Evolutionary conservation across 345 rosid genomes (phyloP).

Genomic region (Leavenworthia alabamica): DNA sequence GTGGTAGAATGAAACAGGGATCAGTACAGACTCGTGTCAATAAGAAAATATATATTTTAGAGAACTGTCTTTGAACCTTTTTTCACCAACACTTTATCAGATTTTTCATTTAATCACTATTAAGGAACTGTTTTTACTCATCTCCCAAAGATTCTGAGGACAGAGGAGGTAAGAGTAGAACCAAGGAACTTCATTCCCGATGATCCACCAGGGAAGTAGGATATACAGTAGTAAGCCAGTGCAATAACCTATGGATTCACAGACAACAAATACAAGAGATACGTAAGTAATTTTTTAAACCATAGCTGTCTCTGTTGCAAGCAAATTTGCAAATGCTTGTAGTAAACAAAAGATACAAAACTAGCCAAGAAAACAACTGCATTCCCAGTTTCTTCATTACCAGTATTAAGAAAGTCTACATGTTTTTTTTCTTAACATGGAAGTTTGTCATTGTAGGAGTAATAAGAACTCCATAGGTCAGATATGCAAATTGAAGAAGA

Average conservation of each 20-base stretch:
- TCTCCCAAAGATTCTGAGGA: slow-evolving; percentile 27
- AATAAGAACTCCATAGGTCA: too few relatives aligned
- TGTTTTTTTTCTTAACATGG: too few relatives aligned
- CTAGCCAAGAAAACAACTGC: background rate
- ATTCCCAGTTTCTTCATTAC: too few relatives aligned
- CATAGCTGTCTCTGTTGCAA: background rate
- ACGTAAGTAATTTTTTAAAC: too few relatives aligned
- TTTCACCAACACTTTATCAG: too few relatives aligned
- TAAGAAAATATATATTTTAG: too few relatives aligned
- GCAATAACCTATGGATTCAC: slow-evolving; percentile 38
- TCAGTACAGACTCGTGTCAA: too few relatives aligned
- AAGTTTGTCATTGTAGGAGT: too few relatives aligned
- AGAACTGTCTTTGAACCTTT: too few relatives aligned
- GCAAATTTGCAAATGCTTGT: background rate
- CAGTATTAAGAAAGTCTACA: background rate
- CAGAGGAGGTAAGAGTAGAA: slow-evolving; percentile 26
- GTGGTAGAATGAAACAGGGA: too few relatives aligned
- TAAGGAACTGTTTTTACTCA: too few relatives aligned
- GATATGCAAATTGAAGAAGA: background rate
- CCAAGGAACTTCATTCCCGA: slow-evolving; percentile 31
- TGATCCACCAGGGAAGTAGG: slow-evolving; percentile 40
- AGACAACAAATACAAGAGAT: slow-evolving; percentile 2
- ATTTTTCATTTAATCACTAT: too few relatives aligned
- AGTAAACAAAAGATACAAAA: background rate
- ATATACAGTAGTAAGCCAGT: slow-evolving; percentile 32